Evolutionary conservation across 345 rosid genomes (phyloP).

Genomic region (Lepidium sativum): DNA sequence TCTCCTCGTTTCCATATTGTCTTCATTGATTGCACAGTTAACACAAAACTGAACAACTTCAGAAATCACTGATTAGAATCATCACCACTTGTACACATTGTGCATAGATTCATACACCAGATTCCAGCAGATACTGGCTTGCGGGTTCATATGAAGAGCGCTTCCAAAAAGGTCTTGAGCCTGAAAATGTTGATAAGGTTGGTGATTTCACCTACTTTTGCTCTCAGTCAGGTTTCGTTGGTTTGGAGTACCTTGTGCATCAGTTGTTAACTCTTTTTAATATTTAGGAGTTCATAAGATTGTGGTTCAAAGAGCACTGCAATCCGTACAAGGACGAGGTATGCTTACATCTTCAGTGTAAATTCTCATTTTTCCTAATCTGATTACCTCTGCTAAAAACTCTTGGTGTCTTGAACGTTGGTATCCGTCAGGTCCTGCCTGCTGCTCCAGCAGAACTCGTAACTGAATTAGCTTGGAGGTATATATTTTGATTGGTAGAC

Average conservation of each 20-base stretch:
- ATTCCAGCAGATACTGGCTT: slow-evolving; percentile 95
- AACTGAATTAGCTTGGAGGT: slow-evolving; percentile 87
- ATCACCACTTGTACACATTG: slow-evolving; percentile 2
- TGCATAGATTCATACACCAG: slow-evolving; percentile 84
- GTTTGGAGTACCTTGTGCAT: neutral
- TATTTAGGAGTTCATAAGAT: slow-evolving; percentile 78
- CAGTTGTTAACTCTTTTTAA: neutral
- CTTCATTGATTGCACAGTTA: slow-evolving; percentile 4
- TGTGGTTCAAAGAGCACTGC: slow-evolving; percentile 88
- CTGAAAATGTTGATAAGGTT: slow-evolving; percentile 93
- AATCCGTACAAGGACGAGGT: slow-evolving; percentile 91
- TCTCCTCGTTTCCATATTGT: neutral
- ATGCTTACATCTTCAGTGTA: slow-evolving; percentile 14
- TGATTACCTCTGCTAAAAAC: neutral
- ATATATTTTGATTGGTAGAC: slow-evolving; percentile 19
- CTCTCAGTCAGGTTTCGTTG: neutral
- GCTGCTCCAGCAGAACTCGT: slow-evolving; percentile 83
- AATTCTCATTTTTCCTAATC: neutral
- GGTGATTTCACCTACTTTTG: slow-evolving; percentile 7
- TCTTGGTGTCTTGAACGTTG: neutral
- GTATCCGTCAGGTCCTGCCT: slow-evolving; percentile 50
- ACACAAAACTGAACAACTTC: neutral
- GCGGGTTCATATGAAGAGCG: slow-evolving; percentile 62
- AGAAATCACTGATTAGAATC: neutral
- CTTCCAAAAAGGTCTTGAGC: slow-evolving; percentile 67